phyloP scores from a whole-genome alignment of 73 alveolate genomes.

The Symbiodinium natans region DNA sequence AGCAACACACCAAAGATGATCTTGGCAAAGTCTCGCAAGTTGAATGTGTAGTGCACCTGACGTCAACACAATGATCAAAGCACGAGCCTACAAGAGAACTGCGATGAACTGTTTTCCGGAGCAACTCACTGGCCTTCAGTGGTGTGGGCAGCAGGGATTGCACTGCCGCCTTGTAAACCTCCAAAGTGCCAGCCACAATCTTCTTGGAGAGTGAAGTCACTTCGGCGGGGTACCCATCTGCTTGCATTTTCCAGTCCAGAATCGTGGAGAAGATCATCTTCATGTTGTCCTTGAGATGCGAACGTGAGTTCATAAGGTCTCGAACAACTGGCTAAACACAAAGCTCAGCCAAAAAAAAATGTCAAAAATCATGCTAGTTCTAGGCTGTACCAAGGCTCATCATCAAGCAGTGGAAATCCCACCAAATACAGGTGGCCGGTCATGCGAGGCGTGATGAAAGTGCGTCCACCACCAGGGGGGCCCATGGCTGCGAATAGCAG shows the following conservation, averaged over 20 bases:
- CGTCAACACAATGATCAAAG: background rate
- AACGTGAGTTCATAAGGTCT: background rate
- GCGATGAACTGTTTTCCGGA: background rate
- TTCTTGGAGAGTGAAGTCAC: constrained; percentile 33
- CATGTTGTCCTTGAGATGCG: constrained; percentile 60
- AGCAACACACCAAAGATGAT: constrained; percentile 96
- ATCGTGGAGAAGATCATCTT: constrained; percentile 97
- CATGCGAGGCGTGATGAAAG: constrained; percentile 99
- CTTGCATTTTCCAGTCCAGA: constrained; percentile 98
- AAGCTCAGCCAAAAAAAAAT: constrained; percentile 95
- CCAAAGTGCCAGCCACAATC: constrained; percentile 96
- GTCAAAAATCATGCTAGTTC: background rate
- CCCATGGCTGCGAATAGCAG: constrained; percentile 99
- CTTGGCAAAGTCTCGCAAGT: constrained; percentile 99
- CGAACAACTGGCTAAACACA: constrained; percentile 95
- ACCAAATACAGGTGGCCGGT: constrained; percentile 73
- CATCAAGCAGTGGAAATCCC: constrained; percentile 87
- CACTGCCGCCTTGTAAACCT: constrained; percentile 98
- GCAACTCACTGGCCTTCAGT: constrained; percentile 94
- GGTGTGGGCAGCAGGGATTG: constrained; percentile 99
- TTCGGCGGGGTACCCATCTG: constrained; percentile 89
- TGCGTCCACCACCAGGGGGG: constrained; percentile 99
- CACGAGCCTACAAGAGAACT: background rate
- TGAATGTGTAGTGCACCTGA: constrained; percentile 99
- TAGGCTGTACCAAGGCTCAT: constrained; percentile 20